phyloP scores from a whole-genome alignment of 768 basidiomycete species.

The Coprinopsis cinerea region DNA sequence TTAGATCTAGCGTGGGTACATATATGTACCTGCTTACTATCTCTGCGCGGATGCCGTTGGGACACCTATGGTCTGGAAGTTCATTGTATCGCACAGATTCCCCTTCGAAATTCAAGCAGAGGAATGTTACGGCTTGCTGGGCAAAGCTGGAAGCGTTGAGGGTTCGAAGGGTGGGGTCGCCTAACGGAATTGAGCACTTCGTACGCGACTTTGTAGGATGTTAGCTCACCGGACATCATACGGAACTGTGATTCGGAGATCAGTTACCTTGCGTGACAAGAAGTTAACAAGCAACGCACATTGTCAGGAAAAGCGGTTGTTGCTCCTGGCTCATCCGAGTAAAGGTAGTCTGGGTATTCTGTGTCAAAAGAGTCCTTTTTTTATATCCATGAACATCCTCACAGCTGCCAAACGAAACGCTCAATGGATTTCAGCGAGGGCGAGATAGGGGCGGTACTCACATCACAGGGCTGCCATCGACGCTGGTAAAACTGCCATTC shows the following conservation, averaged over 20 bases:
- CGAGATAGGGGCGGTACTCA: conserved; percentile 10
- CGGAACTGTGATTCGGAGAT: conserved; percentile 23
- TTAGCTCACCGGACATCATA: conserved; percentile 29
- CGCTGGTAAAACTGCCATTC: conserved; percentile 32
- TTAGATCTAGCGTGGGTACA: neutral
- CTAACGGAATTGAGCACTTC: conserved; percentile 11
- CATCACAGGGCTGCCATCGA: conserved; percentile 32
- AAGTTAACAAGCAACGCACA: conserved; percentile 17
- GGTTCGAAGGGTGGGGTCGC: conserved; percentile 28
- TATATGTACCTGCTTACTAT: conserved; percentile 20
- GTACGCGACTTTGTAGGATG: neutral
- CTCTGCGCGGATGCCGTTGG: conserved; percentile 32
- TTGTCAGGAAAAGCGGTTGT: conserved; percentile 36
- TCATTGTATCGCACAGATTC: conserved; percentile 24
- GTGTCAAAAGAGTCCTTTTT: no score
- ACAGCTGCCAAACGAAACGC: no score
- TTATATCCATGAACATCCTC: no score
- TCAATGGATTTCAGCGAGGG: neutral
- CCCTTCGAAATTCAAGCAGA: conserved; percentile 36
- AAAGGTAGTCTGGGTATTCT: conserved; percentile 28
- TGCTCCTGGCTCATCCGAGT: conserved; percentile 24
- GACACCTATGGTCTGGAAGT: conserved; percentile 25
- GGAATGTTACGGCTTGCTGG: conserved; percentile 31
- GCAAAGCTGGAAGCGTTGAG: conserved; percentile 26
- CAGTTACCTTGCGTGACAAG: neutral